Conservation (phyloP, 805 yeast species). For the Saccharomyces kudriavzevii region DNA sequence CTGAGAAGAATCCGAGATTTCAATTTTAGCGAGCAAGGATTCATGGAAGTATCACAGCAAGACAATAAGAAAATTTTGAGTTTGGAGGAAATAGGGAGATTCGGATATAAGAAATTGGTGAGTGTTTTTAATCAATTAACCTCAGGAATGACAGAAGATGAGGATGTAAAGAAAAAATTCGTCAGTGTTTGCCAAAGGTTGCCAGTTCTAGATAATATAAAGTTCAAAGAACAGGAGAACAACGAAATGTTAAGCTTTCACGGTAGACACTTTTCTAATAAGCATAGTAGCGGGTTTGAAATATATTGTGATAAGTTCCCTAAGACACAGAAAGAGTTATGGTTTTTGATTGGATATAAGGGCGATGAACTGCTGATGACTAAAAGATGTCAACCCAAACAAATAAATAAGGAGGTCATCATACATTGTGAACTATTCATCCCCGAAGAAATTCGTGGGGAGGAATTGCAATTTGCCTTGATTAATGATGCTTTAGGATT, state of each 20-base stretch:
- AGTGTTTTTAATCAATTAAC: conserved; percentile 9
- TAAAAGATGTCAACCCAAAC: conserved; percentile 66
- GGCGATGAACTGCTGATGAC: conserved; percentile 51
- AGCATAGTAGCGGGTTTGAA: conserved; percentile 48
- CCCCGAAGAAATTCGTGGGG: conserved; percentile 42
- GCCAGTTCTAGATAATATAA: conserved; percentile 48
- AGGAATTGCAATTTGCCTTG: conserved; percentile 38
- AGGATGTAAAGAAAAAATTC: conserved; percentile 44
- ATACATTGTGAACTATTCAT: conserved; percentile 40
- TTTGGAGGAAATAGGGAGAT: conserved; percentile 38
- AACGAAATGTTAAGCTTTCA: conserved; percentile 35
- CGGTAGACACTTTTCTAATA: conserved; percentile 45
- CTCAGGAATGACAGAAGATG: conserved; percentile 14
- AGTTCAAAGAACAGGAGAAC: conserved; percentile 32
- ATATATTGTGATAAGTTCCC: conserved; percentile 77
- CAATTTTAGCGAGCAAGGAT: conserved; percentile 19
- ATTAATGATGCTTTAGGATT: conserved; percentile 65
- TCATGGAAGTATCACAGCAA: background rate
- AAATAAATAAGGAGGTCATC: conserved; percentile 22
- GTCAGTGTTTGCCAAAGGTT: conserved; percentile 44
- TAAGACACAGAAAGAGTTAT: conserved; percentile 83
- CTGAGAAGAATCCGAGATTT: conserved; percentile 26
- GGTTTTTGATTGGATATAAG: conserved; percentile 66
- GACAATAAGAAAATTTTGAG: conserved; percentile 13
- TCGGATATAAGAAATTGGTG: conserved; percentile 29